Percentiles rank a stretch among this genome's conserved stretches.
phyloP scores from a whole-genome alignment of 1,284 basidiomycete genomes.

The Moesziomyces sp. region DNA sequence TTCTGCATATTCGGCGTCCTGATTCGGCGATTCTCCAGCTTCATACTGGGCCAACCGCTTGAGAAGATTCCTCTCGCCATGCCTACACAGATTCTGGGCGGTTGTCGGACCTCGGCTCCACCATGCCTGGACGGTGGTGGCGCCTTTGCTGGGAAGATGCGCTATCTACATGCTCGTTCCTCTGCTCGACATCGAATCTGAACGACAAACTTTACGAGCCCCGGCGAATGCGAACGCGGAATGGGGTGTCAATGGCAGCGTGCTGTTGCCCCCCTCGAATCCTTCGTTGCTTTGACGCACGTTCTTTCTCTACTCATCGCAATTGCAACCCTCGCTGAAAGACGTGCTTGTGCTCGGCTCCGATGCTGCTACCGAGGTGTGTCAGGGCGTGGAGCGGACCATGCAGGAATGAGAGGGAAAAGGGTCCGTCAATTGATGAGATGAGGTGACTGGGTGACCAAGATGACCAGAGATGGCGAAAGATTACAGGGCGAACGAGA shows the following conservation, averaged over 20 bases:
- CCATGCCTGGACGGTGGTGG: too few species aligned
- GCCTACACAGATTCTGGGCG: background rate
- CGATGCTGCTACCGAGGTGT: too few species aligned
- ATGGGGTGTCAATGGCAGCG: background rate
- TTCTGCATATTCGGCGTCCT: background rate
- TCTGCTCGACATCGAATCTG: background rate
- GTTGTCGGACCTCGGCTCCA: background rate
- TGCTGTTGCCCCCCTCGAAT: background rate
- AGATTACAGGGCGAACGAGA: background rate
- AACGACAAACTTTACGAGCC: background rate
- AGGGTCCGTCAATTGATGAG: background rate
- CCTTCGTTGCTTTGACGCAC: background rate
- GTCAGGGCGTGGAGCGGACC: too few species aligned
- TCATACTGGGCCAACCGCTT: background rate
- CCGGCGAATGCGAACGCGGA: background rate
- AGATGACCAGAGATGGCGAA: conserved; percentile 10
- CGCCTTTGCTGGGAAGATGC: background rate
- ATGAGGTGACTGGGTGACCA: background rate
- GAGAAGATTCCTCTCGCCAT: background rate
- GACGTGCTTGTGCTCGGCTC: too few species aligned
- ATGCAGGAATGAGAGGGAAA: too few species aligned
- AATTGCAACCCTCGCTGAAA: background rate
- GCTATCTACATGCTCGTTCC: background rate
- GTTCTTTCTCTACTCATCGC: background rate
- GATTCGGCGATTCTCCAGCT: background rate